Evolutionary conservation across 768 basidiomycete species (phyloP), one percentile per base, ranked within the genome.

Genomic region (Hericium coralloides): DNA sequence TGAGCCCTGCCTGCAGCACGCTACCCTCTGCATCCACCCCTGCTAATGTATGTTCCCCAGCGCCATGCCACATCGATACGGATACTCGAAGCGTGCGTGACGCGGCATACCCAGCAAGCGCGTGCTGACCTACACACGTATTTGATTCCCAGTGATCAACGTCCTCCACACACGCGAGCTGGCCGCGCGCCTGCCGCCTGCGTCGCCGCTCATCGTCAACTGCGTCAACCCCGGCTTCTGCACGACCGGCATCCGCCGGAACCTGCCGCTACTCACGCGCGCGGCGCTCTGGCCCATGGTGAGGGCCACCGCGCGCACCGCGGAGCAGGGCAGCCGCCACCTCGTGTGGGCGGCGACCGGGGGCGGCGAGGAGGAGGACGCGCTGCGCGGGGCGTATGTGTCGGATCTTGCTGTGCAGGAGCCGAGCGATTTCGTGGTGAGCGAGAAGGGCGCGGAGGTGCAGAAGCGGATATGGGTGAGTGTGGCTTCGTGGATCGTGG

Each of bases 251-350:
- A 25, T 62, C 45, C 17, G 2, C n/a, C 48, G 59, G 17, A n/a
- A 60, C 6, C 12, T 55, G 2, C 4, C 59, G 12, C 26, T 60
- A 31, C 3, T 12, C 10, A 0, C 2, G 3, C 37, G 45, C 4
- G 2, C 51, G 3, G 5, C 10, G 10, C 17, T 18, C n/a, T 37
- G 10, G 31, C 36, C 23, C 15, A 23, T 31, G 25, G 23, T 39
- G 55, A 45, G 20, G 20, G 36, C 52, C 17, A 31, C 48, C 43
- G 36, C 31, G 18, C 51, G 41, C 14, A 66, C 68, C 0, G 12
- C 66, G 0, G 68, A 73, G 56, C 63, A 71, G 47, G 74, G 73
- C 2, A 69, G 70, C 36, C 71, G 73, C 17, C 66, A 69, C 47
- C 62, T 75, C 26, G 48, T 75, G 3, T 72, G 65, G 36, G 65